Evolutionary conservation across 495 filamentous ascomycete genomes (phyloP).

Genomic region (Podospora didyma): DNA sequence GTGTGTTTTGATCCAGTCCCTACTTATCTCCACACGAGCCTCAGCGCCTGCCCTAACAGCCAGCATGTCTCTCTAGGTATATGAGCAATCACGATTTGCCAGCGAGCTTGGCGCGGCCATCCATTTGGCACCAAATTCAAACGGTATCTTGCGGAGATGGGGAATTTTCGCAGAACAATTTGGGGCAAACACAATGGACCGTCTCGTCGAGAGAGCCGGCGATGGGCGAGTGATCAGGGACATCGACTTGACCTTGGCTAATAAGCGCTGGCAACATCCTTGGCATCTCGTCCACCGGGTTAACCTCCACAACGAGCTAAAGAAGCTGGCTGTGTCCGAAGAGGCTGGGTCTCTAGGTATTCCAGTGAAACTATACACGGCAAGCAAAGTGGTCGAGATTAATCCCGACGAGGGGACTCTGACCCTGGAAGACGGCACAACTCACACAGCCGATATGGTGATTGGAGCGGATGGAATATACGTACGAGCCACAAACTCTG

Average conservation of each 20-base stretch:
- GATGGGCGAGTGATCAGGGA: constrained; percentile 24
- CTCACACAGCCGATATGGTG: constrained; percentile 33
- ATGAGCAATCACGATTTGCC: constrained; percentile 50
- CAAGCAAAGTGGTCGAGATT: constrained; percentile 41
- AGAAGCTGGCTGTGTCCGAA: constrained; percentile 36
- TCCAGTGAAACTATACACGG: constrained; percentile 38
- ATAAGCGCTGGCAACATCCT: constrained; percentile 43
- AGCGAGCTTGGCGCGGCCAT: constrained; percentile 54
- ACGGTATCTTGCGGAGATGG: constrained; percentile 42
- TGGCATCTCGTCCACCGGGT: constrained; percentile 53
- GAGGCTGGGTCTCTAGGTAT: constrained; percentile 20
- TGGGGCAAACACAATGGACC: constrained; percentile 28
- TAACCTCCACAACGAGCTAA: constrained; percentile 46
- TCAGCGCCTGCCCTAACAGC: background rate
- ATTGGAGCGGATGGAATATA: constrained; percentile 42
- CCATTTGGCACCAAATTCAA: constrained; percentile 52
- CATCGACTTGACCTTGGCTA: constrained; percentile 33
- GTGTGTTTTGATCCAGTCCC: constrained; percentile 21
- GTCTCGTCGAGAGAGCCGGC: constrained; percentile 32
- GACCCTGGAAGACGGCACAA: constrained; percentile 35
- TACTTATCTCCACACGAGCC: background rate
- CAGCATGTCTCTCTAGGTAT: constrained; percentile 36
- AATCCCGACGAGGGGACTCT: constrained; percentile 40
- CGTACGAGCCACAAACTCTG: constrained; percentile 9
- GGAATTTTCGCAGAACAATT: constrained; percentile 36